A percentile compares a stretch with the other conserved stretches of the same genome.
phyloP scores from a whole-genome alignment of 176 grass and related monocot genomes.

The Carex parvula region DNA sequence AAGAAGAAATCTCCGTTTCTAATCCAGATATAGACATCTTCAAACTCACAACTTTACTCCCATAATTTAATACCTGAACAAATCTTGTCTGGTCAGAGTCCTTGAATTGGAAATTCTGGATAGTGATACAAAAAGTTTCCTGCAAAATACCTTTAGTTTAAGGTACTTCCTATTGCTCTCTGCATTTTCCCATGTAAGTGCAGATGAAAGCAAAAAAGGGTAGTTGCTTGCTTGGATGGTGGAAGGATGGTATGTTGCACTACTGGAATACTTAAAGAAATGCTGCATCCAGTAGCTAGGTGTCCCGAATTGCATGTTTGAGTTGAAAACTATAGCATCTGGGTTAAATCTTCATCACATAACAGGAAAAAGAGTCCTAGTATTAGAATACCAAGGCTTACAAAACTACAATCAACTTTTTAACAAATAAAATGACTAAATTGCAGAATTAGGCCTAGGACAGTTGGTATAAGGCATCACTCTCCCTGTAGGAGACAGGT shows the following conservation, averaged over 20 bases:
- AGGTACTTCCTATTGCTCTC: conserved; percentile 50
- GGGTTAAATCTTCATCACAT: conserved; percentile 60
- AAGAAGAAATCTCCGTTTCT: conserved; percentile 41
- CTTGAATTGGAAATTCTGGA: not conserved
- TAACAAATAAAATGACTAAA: not conserved
- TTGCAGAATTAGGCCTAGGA: not conserved
- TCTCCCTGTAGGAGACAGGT: not conserved
- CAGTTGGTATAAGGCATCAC: conserved; percentile 6
- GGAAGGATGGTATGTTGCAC: conserved; percentile 63
- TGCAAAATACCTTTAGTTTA: conserved; percentile 65
- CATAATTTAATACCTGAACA: conserved; percentile 73
- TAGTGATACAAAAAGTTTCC: not conserved
- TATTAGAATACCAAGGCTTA: not conserved
- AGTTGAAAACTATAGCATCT: conserved; percentile 92
- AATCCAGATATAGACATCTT: conserved; percentile 59
- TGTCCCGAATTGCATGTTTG: conserved; percentile 79
- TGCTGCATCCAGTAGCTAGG: conserved; percentile 99
- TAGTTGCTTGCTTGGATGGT: conserved; percentile 56
- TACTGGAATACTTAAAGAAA: conserved; percentile 82
- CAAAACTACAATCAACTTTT: not conserved
- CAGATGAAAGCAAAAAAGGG: conserved; percentile 56
- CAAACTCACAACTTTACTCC: conserved; percentile 55
- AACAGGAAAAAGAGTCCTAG: not conserved
- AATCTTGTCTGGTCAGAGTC: conserved; percentile 20
- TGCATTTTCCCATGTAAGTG: conserved; percentile 67